Conservation (phyloP, 495 filamentous ascomycete species). For the Apiosordaria backusii region DNA sequence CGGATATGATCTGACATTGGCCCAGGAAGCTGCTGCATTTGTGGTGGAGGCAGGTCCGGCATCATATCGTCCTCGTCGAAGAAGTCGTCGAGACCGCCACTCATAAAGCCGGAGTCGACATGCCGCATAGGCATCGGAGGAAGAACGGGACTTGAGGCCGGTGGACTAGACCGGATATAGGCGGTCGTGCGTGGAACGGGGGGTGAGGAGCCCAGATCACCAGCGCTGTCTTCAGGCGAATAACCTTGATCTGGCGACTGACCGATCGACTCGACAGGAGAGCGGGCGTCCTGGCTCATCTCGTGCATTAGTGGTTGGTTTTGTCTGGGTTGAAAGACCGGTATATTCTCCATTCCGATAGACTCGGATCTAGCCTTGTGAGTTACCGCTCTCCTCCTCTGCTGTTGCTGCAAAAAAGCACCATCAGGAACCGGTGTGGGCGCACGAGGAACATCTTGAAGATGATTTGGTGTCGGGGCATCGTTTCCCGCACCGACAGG, state of each 20-base stretch:
- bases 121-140: conserved; percentile 56
- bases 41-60: conserved; percentile 21
- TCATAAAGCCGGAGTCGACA: conserved; percentile 79
- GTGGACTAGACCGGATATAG: conserved; percentile 49
- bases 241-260: conserved; percentile 56
- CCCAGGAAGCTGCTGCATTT: conserved; percentile 19
- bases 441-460: conserved; percentile 74
- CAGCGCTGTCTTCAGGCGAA: conserved; percentile 54
- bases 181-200: conserved; percentile 58
- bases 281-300: conserved; percentile 38
- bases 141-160: conserved; percentile 69
- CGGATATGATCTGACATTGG: conserved; percentile 11
- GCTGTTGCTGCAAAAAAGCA: conserved; percentile 28
- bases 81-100: conserved; percentile 60
- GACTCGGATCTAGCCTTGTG: conserved; percentile 25
- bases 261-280: conserved; percentile 44
- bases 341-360: conserved; percentile 19
- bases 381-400: conserved; percentile 20
- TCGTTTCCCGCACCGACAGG: conserved; percentile 63
- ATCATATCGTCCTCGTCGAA: conserved; percentile 41
- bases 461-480: conserved; percentile 42
- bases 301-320: conserved; percentile 9
- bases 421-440: conserved; percentile 72
- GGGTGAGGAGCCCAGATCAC: conserved; percentile 73
- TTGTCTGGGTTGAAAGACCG: conserved; percentile 16